phyloP scores from a whole-genome alignment of 2,329 filamentous ascomycete species.

The Fusarium brachygibbosum region DNA sequence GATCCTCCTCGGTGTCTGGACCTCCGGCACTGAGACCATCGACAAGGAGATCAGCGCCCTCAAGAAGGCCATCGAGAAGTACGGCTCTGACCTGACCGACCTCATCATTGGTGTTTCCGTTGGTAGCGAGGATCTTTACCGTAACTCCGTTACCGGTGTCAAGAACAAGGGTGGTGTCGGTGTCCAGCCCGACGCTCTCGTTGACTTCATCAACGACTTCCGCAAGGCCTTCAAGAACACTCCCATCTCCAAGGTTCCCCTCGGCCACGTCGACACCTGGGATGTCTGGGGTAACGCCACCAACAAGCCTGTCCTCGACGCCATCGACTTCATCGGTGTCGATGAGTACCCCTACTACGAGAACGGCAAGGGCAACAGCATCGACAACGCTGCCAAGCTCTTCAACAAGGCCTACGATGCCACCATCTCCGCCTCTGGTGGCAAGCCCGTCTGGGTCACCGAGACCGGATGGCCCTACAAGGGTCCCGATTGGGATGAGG shows the following conservation, averaged over 20 bases:
- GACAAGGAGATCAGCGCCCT: conserved; percentile 72
- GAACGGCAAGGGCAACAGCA: conserved; percentile 66
- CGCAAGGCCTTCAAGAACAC: conserved; percentile 67
- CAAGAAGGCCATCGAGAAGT: conserved; percentile 65
- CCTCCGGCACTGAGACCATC: conserved; percentile 67
- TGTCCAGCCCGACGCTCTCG: conserved; percentile 68
- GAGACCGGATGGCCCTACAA: conserved; percentile 75
- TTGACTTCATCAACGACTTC: conserved; percentile 76
- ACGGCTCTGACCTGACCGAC: conserved; percentile 65
- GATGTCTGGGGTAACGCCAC: conserved; percentile 71
- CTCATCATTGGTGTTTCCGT: conserved; percentile 75
- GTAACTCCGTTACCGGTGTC: conserved; percentile 70
- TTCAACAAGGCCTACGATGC: conserved; percentile 66
- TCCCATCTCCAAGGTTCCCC: conserved; percentile 61
- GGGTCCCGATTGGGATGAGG: conserved; percentile 67
- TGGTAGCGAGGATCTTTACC: conserved; percentile 77
- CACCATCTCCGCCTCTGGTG: conserved; percentile 60
- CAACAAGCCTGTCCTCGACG: conserved; percentile 72
- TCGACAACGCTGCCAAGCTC: conserved; percentile 66
- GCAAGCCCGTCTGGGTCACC: conserved; percentile 71
- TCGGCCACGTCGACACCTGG: conserved; percentile 79
- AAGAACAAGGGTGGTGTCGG: conserved; percentile 73
- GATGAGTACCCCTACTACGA: conserved; percentile 78
- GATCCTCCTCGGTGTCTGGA: conserved; percentile 76
- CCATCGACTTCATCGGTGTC: conserved; percentile 74